Base-by-base conservation (phyloP, 2,329 filamentous ascomycete species). In the Ascochyta rabiei region DNA sequence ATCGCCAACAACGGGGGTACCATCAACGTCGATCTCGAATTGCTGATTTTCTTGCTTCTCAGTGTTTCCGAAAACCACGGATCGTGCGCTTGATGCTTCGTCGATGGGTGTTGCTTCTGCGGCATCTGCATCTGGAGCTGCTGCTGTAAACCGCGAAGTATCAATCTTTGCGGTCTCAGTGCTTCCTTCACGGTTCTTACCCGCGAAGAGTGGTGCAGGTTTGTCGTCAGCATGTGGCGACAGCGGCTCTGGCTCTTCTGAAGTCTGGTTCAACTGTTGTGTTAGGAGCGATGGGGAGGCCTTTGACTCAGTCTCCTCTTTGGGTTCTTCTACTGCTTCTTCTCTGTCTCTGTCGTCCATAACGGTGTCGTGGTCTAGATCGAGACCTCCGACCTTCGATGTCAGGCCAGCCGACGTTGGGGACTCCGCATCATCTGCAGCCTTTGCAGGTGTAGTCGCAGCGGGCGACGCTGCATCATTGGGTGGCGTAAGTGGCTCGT, bases 1-100 rank as follows among this genome's bases (percentile, higher is more conserved):
- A 74, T 99, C 95, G 46, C 95, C 95, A 10, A 99, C 95, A 19
- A 99, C 92, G 2, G 92, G 90, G 28, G 84, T 82, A 6, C 86
- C 85, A 62, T 87, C 83, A 24, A 80, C 72, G 60, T 87, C 86
- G 15, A 81, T 77, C 59, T 87, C 85, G 53, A 85, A 82, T 21
- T 80, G 77, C 28, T 66, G 50, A 40, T 65, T 43, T 48, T 61
- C 61, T 39, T 68, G 64, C 24, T 57, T 65, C 33, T 73, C 70
- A n/a, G 64, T 52, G 18, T 64, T 69, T 24, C 72, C 67, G 42
- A 76, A 73, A 4, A 76, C 56, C 1, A 75, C 66, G 2, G 74
- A 76, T 31, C 63, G 66, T 6, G 62, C 63, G 37, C 69, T 72
- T 37, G 70, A 69, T 33, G 60, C 65, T 12, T 76, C 74, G 24